These are phyloP conservation scores for Erysiphe neolycopersici DNA, from an alignment of 2,329 filamentous ascomycete species.

Conservation along the genomic window DNA sequence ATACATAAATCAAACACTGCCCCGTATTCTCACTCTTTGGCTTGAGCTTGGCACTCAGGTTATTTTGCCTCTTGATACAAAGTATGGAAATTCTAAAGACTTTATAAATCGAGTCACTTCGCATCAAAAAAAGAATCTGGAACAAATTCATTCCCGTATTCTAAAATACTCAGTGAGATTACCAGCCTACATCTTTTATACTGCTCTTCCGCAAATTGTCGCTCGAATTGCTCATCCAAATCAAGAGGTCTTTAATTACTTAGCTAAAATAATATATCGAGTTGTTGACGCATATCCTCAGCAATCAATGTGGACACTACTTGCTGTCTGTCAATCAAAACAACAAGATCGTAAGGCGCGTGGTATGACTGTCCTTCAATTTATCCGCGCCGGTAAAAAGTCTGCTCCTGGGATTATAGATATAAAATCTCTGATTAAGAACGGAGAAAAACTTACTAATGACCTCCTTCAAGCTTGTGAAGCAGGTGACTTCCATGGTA, in stretches of 20 bases:
- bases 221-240: constrained; percentile 86
- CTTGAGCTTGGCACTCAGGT: constrained; percentile 64
- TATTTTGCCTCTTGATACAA: constrained; percentile 27
- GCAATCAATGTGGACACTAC: constrained; percentile 73
- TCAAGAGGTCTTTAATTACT: constrained; percentile 42
- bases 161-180: constrained; percentile 51
- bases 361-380: constrained; percentile 24
- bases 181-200: constrained; percentile 56
- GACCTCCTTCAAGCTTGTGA: constrained; percentile 62
- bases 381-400: constrained; percentile 22
- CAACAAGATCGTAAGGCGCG: constrained; percentile 37
- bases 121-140: constrained; percentile 36
- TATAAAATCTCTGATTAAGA: constrained; percentile 42
- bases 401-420: constrained; percentile 27
- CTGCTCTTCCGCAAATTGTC: constrained; percentile 70
- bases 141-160: constrained; percentile 44
- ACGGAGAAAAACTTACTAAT: constrained; percentile 60
- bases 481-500: constrained; percentile 44
- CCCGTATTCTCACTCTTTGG: constrained; percentile 80
- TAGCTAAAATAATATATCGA: constrained; percentile 59
- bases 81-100: constrained; percentile 18
- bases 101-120: constrained; percentile 24
- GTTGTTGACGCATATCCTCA: constrained; percentile 73
- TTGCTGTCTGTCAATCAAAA: constrained; percentile 63
- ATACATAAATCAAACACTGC: constrained; percentile 84